Conservation (phyloP, 2,329 filamentous ascomycete species). For the Diaporthe caulivora region DNA sequence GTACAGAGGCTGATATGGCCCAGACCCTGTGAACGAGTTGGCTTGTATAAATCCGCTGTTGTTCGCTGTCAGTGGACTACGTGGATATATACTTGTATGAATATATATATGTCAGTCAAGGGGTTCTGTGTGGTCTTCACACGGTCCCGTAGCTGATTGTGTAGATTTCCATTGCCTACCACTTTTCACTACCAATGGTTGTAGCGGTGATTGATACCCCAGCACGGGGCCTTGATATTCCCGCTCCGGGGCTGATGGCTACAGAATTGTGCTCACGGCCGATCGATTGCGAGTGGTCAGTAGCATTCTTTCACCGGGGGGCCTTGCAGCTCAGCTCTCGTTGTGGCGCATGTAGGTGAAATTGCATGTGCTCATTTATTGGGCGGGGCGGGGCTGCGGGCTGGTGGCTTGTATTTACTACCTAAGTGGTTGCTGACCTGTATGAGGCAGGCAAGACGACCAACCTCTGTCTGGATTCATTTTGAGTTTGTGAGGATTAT, state of each 20-base stretch:
- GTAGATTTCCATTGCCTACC: neutral
- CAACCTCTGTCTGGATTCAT: neutral
- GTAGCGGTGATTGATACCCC: too few species aligned
- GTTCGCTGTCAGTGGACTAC: neutral
- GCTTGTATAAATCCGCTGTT: too few species aligned
- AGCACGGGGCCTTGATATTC: too few species aligned
- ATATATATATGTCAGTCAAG: neutral
- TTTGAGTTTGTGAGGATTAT: neutral
- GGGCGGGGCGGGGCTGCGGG: neutral
- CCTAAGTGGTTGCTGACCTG: neutral
- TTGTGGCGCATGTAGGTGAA: constrained; percentile 11
- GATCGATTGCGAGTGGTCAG: constrained; percentile 13
- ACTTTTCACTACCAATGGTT: neutral
- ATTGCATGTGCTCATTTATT: neutral
- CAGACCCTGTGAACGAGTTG: too few species aligned
- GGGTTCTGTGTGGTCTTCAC: neutral
- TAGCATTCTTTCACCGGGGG: neutral
- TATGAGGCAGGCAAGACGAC: neutral
- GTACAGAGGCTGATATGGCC: neutral
- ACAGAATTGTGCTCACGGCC: neutral
- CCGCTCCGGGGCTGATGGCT: neutral
- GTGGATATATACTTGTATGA: too few species aligned
- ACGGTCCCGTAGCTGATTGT: neutral
- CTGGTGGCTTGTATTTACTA: neutral
- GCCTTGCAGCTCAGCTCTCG: constrained; percentile 16